phyloP scores from a whole-genome alignment of 208 protist genomes.

The Angomonas ambiguus region DNA sequence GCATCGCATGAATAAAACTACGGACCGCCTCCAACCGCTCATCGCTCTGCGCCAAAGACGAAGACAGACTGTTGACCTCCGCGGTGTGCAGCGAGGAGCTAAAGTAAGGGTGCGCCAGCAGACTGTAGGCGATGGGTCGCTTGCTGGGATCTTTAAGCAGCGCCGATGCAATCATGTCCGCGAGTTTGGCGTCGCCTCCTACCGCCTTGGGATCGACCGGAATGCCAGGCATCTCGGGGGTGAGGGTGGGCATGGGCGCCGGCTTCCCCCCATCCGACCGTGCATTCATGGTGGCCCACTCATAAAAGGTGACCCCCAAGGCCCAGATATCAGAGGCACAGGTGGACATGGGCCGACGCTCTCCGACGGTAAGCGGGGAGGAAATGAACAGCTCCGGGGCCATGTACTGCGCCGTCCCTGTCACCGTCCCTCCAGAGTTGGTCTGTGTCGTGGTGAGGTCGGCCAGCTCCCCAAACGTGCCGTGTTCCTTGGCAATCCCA shows the following conservation, averaged over 20 bases:
- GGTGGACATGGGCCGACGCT: slow-evolving; percentile 16
- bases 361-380: neutral
- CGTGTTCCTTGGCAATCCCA: slow-evolving; percentile 60
- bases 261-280: slow-evolving; percentile 36
- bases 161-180: slow-evolving; percentile 31
- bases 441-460: slow-evolving; percentile 45
- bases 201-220: slow-evolving; percentile 35
- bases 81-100: slow-evolving; percentile 24
- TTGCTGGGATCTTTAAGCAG: slow-evolving; percentile 29
- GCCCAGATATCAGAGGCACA: slow-evolving; percentile 55
- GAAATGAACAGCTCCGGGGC: slow-evolving; percentile 49
- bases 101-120: slow-evolving; percentile 68
- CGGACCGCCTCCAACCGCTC: slow-evolving; percentile 53
- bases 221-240: slow-evolving; percentile 27
- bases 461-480: slow-evolving; percentile 23
- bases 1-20: slow-evolving; percentile 59
- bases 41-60: slow-evolving; percentile 41
- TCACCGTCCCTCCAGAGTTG: slow-evolving; percentile 8
- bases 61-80: slow-evolving; percentile 16
- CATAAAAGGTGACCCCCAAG: slow-evolving; percentile 50
- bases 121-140: slow-evolving; percentile 37
- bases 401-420: slow-evolving; percentile 56
- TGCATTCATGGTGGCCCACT: slow-evolving; percentile 52
- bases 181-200: slow-evolving; percentile 58
- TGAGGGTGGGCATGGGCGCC: slow-evolving; percentile 25